Evolutionary conservation across 2,329 filamentous ascomycete species (phyloP), one percentile per base, ranked within the genome.

Genomic region (Capronia epimyces): DNA sequence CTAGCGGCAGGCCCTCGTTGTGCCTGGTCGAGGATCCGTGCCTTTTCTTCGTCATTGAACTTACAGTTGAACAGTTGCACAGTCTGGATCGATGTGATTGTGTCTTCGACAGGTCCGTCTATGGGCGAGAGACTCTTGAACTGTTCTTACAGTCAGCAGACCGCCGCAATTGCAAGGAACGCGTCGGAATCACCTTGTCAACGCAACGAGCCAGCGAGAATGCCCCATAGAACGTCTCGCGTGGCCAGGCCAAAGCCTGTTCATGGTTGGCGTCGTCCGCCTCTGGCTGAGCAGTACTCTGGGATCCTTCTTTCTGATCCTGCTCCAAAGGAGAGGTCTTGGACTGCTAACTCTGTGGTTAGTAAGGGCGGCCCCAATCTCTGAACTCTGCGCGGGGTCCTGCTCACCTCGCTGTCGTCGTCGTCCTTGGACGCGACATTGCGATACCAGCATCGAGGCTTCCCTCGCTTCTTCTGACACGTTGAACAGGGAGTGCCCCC

Each of bases 401-500:
- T 34, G 41, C 53, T 46, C 24, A 56, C 53, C 18, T 54, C 44
- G 37, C 39, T 43, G 29, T 45, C 49, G 6, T 52, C 53, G 18
- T 37, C 40, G 15, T 49, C 46, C 37, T 37, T 53, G 4, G 43
- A n/a, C 34, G 31, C 27, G 5, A 42, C 16, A 21, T 46, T 53
- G 9, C 46, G 37, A 34, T 57, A 57, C 36, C 42, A 46, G 29
- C 55, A 57, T 10, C 52, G 52, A 24, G 55, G 55, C 25, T 56
- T 57, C 34, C 52, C 40, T 8, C 56, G 48, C 47, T 57, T 59
- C 34, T 49, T 55, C 18, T 52, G 46, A 40, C 56, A 56, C 7
- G 53, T 56, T 16, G 46, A 46, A 50, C 53, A 57, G 22, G 56
- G 56, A 22, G 53, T 52, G 22, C 56, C 54, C 18, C 53, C 53